A percentile compares a stretch with the other conserved stretches of the same genome.
Conservation (phyloP, 2,329 filamentous ascomycete species). For the Aspergillus sp. region DNA sequence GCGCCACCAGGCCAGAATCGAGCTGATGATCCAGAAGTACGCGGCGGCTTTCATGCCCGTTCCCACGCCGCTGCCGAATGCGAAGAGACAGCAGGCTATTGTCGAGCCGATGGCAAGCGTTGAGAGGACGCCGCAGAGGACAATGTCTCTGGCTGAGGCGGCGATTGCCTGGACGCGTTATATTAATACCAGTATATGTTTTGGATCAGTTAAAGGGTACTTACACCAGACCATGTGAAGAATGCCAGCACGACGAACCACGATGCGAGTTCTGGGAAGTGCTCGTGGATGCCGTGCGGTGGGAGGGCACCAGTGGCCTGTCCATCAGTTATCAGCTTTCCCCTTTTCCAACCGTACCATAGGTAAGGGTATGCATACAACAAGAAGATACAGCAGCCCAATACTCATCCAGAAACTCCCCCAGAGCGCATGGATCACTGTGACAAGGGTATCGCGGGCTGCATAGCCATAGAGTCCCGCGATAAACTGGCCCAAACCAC, state of each 20-base stretch:
- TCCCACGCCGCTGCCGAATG: neutral
- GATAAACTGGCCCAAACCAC: neutral
- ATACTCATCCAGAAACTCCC: constrained; percentile 7
- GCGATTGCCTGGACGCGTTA: neutral
- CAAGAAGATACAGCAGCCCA: constrained; percentile 1
- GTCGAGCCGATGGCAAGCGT: neutral
- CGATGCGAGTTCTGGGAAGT: neutral
- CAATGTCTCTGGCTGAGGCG: neutral
- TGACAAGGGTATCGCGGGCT: neutral
- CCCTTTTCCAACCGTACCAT: neutral
- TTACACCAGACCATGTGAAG: constrained; percentile 1
- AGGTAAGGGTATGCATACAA: neutral
- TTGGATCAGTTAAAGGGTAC: neutral
- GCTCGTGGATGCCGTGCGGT: neutral
- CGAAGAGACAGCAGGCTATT: neutral
- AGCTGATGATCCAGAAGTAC: constrained; percentile 1
- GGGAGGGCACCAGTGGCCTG: neutral
- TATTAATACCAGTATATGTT: neutral
- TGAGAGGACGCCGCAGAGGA: neutral
- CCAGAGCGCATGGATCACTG: neutral
- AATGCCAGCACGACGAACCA: constrained; percentile 1
- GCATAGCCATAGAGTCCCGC: neutral
- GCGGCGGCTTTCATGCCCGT: neutral
- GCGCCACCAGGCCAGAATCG: constrained; percentile 1
- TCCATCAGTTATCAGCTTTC: neutral